Conservation (phyloP, 2,329 filamentous ascomycete species). For the Nigrospora sphaerica region DNA sequence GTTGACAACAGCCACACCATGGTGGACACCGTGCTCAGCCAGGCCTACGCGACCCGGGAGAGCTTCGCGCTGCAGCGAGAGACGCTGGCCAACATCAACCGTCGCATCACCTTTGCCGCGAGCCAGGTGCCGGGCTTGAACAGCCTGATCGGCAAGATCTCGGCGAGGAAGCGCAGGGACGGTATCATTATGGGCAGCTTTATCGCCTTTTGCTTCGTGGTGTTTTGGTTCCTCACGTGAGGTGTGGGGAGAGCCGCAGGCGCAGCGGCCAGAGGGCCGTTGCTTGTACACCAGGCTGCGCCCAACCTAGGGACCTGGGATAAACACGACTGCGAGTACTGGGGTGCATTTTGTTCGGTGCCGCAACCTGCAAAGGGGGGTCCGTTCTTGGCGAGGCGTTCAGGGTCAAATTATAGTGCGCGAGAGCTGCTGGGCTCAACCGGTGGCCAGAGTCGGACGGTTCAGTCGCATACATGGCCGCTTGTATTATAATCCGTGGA, state of each 20-base stretch:
- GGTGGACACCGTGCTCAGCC: conserved; percentile 83
- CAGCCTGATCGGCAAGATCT: conserved; percentile 83
- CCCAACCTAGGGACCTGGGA: conserved; percentile 35
- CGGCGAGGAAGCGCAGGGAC: conserved; percentile 88
- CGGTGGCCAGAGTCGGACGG: no score
- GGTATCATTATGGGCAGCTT: conserved; percentile 89
- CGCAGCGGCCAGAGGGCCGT: no score
- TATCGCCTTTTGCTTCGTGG: conserved; percentile 83
- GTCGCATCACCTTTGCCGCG: conserved; percentile 81
- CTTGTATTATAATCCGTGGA: no score
- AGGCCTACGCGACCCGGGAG: conserved; percentile 95
- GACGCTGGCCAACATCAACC: conserved; percentile 80
- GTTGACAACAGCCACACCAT: conserved; percentile 87
- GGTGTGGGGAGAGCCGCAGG: no score
- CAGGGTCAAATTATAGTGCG: no score
- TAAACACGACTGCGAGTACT: neutral
- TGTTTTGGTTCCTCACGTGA: conserved; percentile 64
- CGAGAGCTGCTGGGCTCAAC: no score
- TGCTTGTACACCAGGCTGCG: no score
- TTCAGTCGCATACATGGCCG: no score
- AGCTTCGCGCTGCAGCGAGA: conserved; percentile 83
- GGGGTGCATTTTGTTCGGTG: no score
- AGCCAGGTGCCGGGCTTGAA: conserved; percentile 92
- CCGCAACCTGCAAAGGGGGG: neutral
- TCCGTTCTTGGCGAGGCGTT: no score